Evolutionary conservation across 768 basidiomycete species (phyloP), one percentile per base, ranked within the genome.

Genomic region (Trametes cinnabarina): DNA sequence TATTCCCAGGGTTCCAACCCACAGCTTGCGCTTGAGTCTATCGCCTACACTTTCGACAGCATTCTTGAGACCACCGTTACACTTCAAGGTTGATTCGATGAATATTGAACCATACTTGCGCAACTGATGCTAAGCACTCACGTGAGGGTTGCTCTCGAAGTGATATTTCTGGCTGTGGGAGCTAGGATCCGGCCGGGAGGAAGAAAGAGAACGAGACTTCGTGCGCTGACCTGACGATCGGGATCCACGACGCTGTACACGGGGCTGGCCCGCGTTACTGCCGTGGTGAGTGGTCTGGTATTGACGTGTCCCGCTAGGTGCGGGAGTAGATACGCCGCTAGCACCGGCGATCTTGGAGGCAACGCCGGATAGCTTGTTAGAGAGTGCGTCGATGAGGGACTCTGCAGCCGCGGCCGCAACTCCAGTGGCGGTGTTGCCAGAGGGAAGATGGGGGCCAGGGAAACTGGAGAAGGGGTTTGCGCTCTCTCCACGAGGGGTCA

Each of bases 41-140:
- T 72, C 77, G 39, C 79, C 77, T 48, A 91, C 82, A 63, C 86
- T 87, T 20, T 73, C 70, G 30, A 94, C 69, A 19, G 92, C 92
- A 61, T 94, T 94, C 67, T 88, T 87, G 48, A 94, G 76, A 10
- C 92, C 92, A 15, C 90, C 90, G 63, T 94, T 94, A 64, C 87
- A 85, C 58, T 60, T 4, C 20, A 17, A 3, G 5, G 4, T 17
- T 14, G 22, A 9, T 23, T 23, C 42, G n/a, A 20, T 22, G 4
- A 25, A 4, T 17, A 28, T 28, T 12, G 0, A 14, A 14, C 12
- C 0, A 17, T 12, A 23, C 57, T 53, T 20, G 15, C 37, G 15
- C 15, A 15, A 10, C 11, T 8, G 5, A n/a, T 39, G 11, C 10
- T 9, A 39, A 9, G 37, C 17, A 1, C 37, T 39, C 3, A 61